Percentiles rank a stretch among this genome's conserved stretches.
These are phyloP conservation scores for Chrysopogon serrulatus DNA, from an alignment of 176 grass and related monocot species.

Conservation along the genomic window DNA sequence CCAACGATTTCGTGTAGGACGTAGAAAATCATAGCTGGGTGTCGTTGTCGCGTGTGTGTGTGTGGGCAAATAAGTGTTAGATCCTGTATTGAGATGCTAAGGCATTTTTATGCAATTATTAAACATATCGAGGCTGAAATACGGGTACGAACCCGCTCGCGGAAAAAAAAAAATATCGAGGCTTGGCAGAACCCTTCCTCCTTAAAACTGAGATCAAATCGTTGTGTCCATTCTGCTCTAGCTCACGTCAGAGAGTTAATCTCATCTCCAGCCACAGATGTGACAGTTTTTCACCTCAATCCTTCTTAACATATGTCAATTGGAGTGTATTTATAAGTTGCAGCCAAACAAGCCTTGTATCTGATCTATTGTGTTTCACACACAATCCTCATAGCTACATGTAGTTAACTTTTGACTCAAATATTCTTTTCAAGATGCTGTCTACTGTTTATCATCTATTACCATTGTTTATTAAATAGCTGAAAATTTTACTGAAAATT, in stretches of 20 bases:
- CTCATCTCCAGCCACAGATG: background rate
- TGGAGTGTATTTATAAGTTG: background rate
- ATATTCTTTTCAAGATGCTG: background rate
- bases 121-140: too few relatives aligned
- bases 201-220: background rate
- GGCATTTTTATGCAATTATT: background rate
- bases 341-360: background rate
- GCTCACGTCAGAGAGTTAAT: too few relatives aligned
- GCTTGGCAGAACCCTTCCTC: background rate
- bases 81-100: background rate
- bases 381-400: background rate
- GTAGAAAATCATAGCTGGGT: background rate
- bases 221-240: too few relatives aligned
- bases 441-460: too few relatives aligned
- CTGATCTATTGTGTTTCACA: background rate
- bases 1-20: too few relatives aligned
- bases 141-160: too few relatives aligned
- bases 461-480: background rate
- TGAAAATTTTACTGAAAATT: background rate
- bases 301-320: background rate
- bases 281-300: background rate
- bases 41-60: too few relatives aligned
- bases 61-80: background rate
- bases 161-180: background rate
- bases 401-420: background rate